Evolutionary conservation across 1,284 basidiomycete species (phyloP).

Genomic region (Fomitiporia mediterranea): DNA sequence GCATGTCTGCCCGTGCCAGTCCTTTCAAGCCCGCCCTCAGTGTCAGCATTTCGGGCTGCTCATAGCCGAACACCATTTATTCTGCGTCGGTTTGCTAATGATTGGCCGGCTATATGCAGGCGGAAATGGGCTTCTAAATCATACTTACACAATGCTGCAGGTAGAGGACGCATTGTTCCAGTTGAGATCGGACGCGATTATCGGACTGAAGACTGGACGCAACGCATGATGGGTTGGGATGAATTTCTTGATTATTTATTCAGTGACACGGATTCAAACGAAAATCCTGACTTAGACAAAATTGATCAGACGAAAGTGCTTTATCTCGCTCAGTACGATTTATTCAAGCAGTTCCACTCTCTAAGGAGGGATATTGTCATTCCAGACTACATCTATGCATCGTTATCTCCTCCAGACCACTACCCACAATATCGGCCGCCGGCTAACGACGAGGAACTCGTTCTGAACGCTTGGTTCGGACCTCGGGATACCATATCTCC

Average conservation of each 20-base stretch:
- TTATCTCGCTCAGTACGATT: slow-evolving; percentile 92
- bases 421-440: slow-evolving; percentile 61
- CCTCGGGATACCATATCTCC: slow-evolving; percentile 75
- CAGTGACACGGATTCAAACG: slow-evolving; percentile 28
- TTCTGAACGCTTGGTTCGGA: slow-evolving; percentile 89
- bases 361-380: slow-evolving; percentile 70
- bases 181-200: slow-evolving; percentile 90
- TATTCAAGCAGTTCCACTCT: slow-evolving; percentile 81
- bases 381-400: slow-evolving; percentile 86
- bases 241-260: slow-evolving; percentile 61
- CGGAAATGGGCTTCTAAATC: slow-evolving; percentile 62
- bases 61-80: slow-evolving; percentile 64
- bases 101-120: slow-evolving; percentile 70
- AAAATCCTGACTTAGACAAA: slow-evolving; percentile 25
- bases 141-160: slow-evolving; percentile 67
- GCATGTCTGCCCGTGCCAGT: slow-evolving; percentile 31
- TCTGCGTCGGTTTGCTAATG: slow-evolving; percentile 51
- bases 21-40: slow-evolving; percentile 46
- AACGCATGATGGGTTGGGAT: slow-evolving; percentile 76
- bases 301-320: slow-evolving; percentile 30
- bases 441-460: slow-evolving; percentile 58
- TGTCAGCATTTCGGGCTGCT: slow-evolving; percentile 45
- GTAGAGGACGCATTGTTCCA: slow-evolving; percentile 81
- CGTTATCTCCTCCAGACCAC: slow-evolving; percentile 42
- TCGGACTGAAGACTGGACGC: slow-evolving; percentile 76